These are phyloP conservation scores for Sorghum bicolor DNA, from an alignment of 176 grass and related monocot species.

Conservation along the genomic window DNA sequence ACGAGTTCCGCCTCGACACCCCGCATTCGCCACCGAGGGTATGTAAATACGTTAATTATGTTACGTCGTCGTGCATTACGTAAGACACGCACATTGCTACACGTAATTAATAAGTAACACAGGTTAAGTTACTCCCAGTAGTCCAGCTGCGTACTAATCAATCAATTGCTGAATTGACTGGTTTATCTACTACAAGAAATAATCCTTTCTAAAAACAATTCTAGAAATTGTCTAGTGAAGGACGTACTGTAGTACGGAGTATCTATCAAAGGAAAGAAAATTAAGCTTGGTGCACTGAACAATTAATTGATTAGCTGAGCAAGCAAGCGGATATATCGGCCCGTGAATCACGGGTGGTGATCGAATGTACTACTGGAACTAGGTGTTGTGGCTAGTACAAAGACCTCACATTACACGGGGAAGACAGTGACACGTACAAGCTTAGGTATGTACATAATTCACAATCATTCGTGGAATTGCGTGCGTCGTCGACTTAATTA, in stretches of 20 bases:
- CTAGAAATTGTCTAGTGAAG: too few relatives aligned
- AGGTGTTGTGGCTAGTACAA: neutral
- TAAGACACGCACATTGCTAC: neutral
- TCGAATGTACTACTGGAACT: neutral
- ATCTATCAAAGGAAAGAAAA: too few relatives aligned
- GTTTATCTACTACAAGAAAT: too few relatives aligned
- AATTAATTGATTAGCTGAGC: neutral
- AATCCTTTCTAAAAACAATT: too few relatives aligned
- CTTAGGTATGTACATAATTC: too few relatives aligned
- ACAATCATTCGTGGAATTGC: neutral
- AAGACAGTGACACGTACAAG: neutral
- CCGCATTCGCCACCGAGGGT: conserved; percentile 53
- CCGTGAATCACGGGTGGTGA: conserved; percentile 24
- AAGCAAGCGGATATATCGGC: neutral
- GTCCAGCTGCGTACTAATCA: too few relatives aligned
- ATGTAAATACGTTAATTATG: too few relatives aligned
- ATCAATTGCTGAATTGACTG: too few relatives aligned
- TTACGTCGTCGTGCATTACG: neutral
- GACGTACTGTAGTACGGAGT: too few relatives aligned
- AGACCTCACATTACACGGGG: neutral
- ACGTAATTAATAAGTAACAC: neutral
- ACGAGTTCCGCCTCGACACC: conserved; percentile 66
- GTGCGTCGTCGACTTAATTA: neutral
- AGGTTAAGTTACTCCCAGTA: too few relatives aligned
- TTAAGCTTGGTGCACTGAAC: neutral